These are phyloP conservation scores for Albizia julibrissin DNA, from an alignment of 306 rosid genomes.

Conservation along the genomic window DNA sequence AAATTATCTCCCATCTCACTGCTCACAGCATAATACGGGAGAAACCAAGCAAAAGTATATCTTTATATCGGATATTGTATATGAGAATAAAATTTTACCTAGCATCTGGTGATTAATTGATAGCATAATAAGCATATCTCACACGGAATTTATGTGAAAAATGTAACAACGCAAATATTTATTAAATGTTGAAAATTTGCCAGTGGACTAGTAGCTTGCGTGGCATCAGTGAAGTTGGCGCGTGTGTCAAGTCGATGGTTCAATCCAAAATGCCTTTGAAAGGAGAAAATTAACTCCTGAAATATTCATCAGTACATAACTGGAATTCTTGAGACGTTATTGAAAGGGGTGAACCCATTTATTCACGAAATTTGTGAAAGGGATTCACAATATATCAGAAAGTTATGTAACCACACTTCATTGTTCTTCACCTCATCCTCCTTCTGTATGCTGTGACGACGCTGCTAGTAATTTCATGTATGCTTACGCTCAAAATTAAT, in stretches of 20 bases:
- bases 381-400: neutral
- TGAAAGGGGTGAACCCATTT: neutral
- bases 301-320: neutral
- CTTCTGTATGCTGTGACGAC: neutral
- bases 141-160: neutral
- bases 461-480: neutral
- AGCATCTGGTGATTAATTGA: neutral
- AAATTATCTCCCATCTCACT: neutral
- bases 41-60: neutral
- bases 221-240: neutral
- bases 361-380: neutral
- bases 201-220: neutral
- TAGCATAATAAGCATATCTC: neutral
- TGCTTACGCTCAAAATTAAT: neutral
- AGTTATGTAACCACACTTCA: neutral
- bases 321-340: neutral
- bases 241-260: neutral
- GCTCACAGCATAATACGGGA: neutral
- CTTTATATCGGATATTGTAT: neutral
- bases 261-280: neutral
- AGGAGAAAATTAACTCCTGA: neutral
- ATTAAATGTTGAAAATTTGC: neutral
- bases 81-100: neutral
- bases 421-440: neutral
- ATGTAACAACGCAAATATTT: neutral